phyloP scores from a whole-genome alignment of 139 green algal species.

The Nannochloris sp. region DNA sequence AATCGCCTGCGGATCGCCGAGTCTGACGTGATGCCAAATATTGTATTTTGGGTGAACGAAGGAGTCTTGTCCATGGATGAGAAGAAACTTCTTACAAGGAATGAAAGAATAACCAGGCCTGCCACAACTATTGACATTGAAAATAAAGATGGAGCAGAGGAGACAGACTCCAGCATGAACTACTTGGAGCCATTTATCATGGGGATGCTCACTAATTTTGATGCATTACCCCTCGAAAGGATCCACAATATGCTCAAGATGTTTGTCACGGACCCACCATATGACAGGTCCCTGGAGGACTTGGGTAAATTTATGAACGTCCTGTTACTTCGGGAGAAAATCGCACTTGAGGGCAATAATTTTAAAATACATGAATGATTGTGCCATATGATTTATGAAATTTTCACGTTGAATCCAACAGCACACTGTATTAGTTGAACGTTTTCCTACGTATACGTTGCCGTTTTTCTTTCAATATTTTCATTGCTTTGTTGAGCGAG shows the following conservation, averaged over 20 bases:
- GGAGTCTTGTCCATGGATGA: slow-evolving; percentile 25
- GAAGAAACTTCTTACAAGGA: slow-evolving; percentile 5
- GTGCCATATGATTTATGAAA: not conserved
- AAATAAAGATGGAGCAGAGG: slow-evolving; percentile 18
- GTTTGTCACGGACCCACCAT: slow-evolving; percentile 80
- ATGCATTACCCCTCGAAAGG: slow-evolving; percentile 66
- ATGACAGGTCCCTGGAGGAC: slow-evolving; percentile 67
- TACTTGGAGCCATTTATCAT: slow-evolving; percentile 76
- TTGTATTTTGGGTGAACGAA: slow-evolving; percentile 82
- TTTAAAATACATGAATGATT: slow-evolving; percentile 20
- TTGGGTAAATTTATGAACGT: slow-evolving; percentile 54
- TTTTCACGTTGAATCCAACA: no score
- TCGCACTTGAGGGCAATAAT: slow-evolving; percentile 36
- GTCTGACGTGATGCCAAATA: slow-evolving; percentile 45
- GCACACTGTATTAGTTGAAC: no score
- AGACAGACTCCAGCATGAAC: slow-evolving; percentile 37
- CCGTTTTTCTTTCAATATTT: no score
- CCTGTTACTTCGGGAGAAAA: slow-evolving; percentile 57
- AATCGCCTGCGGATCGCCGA: slow-evolving; percentile 37
- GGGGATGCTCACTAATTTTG: slow-evolving; percentile 86
- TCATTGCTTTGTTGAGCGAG: no score
- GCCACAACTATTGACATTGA: not conserved
- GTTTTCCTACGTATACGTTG: no score
- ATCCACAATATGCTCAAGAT: slow-evolving; percentile 95
- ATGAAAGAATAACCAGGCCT: no score